Evolutionary conservation across 495 filamentous ascomycete genomes (phyloP).

Genomic region (Echria macrotheca): DNA sequence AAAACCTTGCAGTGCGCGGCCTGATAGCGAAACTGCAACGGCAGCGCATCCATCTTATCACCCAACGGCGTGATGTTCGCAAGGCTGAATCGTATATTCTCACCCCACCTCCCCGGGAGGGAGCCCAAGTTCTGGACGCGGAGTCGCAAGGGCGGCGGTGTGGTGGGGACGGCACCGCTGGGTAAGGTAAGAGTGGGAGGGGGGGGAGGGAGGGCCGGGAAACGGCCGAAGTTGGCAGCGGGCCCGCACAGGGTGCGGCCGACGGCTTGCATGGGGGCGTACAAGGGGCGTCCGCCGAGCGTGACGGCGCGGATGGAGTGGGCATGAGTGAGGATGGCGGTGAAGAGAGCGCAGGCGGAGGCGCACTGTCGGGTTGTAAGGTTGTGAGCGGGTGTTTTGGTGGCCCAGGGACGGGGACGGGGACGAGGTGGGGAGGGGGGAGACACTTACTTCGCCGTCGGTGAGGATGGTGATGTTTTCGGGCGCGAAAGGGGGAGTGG

Average conservation of each 20-base stretch:
- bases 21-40: slow-evolving; percentile 49
- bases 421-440: no score
- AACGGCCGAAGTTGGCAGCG: not conserved
- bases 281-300: slow-evolving; percentile 53
- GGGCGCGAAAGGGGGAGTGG: slow-evolving; percentile 11
- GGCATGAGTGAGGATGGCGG: slow-evolving; percentile 49
- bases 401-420: no score
- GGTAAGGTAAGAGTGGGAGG: not conserved
- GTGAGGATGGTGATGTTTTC: slow-evolving; percentile 44
- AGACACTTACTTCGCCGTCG: no score
- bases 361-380: no score
- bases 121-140: not conserved
- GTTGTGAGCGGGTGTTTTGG: no score
- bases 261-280: slow-evolving; percentile 57
- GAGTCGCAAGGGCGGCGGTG: not conserved
- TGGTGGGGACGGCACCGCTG: not conserved
- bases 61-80: slow-evolving; percentile 2
- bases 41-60: slow-evolving; percentile 24
- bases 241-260: slow-evolving; percentile 54
- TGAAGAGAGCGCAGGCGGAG: slow-evolving; percentile 59
- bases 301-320: slow-evolving; percentile 55
- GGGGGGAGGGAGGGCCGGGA: not conserved
- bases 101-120: not conserved
- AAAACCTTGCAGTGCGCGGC: slow-evolving; percentile 54
- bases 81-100: slow-evolving; percentile 7